Base-by-base conservation (phyloP, 2,329 filamentous ascomycete species). In the Dryadomyces quercus-mongolicae region DNA sequence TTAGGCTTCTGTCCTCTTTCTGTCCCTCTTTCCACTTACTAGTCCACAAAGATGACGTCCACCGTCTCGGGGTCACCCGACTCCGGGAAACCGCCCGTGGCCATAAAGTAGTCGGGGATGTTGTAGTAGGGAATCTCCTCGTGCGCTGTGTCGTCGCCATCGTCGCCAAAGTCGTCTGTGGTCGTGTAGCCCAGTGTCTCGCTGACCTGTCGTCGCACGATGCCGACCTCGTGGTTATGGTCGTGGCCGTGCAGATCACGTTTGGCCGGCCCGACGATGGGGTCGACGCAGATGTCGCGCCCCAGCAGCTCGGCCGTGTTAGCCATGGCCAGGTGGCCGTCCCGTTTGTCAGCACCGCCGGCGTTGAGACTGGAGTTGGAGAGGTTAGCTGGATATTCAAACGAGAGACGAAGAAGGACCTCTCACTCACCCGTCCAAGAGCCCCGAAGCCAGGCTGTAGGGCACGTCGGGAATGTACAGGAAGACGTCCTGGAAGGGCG, bases 61-160 rank as follows among this genome's bases (percentile, higher is more conserved):
- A 79, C 76, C 2, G 62, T 69, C 12, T 70, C 68, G 0, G 75
- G 71, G 18, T 64, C 67, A 1, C 72, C 71, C 22, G 71, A 66
- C 2, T 62, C 55, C 0, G 74, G 72, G 53, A 80, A 77, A 0
- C 71, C 73, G 7, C 65, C 75, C 16, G 72, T 70, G 2, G 70
- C 71, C 61, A 76, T 72, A 59, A 77, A 74, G 60, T 75, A 75
- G 57, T 72, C 68, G 5, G 77, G 77, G 46, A 75, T 68, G 1
- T 60, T 47, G 65, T 74, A 77, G 54, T 67, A 62, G 1, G 75
- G 70, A 46, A 80, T 76, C 8, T 54, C 52, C 4, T 68, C 66
- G 64, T 81, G 78, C 6, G 70, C 60, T 0, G 78, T 81, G 57
- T 82, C 78, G 60, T 81, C 78, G 16, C 77, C 67, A 50, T 73